Evolutionary conservation across 2,329 filamentous ascomycete species (phyloP), one percentile per base, ranked within the genome.

Genomic region (Hortaea werneckii): DNA sequence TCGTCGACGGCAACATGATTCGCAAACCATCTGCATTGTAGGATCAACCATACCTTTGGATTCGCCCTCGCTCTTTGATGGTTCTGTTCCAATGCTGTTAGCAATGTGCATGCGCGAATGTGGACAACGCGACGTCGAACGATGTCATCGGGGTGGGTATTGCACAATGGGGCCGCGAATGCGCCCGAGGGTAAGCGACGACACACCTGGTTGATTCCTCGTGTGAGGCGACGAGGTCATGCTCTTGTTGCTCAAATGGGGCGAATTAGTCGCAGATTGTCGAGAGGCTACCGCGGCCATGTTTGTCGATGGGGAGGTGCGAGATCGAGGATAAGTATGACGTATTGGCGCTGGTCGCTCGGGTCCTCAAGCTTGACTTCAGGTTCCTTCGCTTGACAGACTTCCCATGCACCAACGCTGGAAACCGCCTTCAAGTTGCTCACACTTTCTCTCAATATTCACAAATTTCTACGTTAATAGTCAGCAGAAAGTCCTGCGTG

Each of bases 191-290:
- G 20, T 2, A 20, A 2, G 20, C 20, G 32, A 44, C 38, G 42
- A 59, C 57, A 46, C 56, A 60, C 58, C 58, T 53, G 55, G 44
- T 28, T 47, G 54, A 44, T 52, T 28, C 34, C 47, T 54, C 5
- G 56, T 52, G 32, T 54, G 58, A 37, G 58, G 57, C 49, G 57
- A 59, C 42, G 51, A 47, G 39, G 55, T 57, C 44, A 52, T 54
- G 47, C 54, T 55, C 48, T 54, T 53, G 29, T 37, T 50, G 41
- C 50, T 48, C 41, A 56, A 45, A 45, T 57, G 58, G 28, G 58
- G 56, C 48, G 57, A 60, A 45, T 51, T 51, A 39, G 54, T 57
- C 29, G 54, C 51, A 39, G 54, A 56, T 29, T 48, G 48, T 43
- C 54, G 50, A 43, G 53, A 49, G 44, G 50, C 49, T 40, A 54